Evolutionary conservation across 345 rosid species (phyloP).

Genomic region (Excoecaria cochinchinensis): DNA sequence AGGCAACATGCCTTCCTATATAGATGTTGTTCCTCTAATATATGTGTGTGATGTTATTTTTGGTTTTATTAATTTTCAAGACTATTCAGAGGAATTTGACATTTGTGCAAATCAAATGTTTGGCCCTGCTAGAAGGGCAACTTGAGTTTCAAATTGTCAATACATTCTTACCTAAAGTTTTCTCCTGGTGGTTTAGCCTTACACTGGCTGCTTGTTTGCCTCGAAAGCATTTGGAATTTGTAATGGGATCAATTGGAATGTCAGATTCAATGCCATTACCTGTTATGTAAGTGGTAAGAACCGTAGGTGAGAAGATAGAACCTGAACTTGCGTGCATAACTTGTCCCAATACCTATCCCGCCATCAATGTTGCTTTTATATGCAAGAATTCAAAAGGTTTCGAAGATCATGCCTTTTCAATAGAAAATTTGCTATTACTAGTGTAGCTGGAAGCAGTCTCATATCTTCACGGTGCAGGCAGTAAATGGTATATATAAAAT

Average conservation of each 20-base stretch:
- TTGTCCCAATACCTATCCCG: no score
- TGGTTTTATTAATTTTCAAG: background rate
- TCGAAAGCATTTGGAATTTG: background rate
- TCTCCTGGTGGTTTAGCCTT: background rate
- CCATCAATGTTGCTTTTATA: no score
- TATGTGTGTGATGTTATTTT: background rate
- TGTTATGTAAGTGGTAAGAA: no score
- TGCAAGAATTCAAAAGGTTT: no score
- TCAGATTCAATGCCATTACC: no score
- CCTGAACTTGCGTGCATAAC: no score
- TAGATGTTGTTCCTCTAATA: conserved; percentile 3
- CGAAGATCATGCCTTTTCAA: background rate
- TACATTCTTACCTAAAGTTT: background rate
- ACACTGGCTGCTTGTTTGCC: background rate
- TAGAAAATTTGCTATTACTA: background rate
- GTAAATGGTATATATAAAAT: background rate
- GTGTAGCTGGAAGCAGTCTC: background rate
- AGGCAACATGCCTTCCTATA: background rate
- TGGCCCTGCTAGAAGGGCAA: background rate
- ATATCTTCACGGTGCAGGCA: background rate
- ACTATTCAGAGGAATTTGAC: background rate
- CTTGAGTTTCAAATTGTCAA: background rate
- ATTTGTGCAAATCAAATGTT: background rate
- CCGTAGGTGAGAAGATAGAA: no score
- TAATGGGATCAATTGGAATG: background rate